Evolutionary conservation across 2,329 filamentous ascomycete species (phyloP), one percentile per base, ranked within the genome.

Genomic region (Fusarium beomiforme): DNA sequence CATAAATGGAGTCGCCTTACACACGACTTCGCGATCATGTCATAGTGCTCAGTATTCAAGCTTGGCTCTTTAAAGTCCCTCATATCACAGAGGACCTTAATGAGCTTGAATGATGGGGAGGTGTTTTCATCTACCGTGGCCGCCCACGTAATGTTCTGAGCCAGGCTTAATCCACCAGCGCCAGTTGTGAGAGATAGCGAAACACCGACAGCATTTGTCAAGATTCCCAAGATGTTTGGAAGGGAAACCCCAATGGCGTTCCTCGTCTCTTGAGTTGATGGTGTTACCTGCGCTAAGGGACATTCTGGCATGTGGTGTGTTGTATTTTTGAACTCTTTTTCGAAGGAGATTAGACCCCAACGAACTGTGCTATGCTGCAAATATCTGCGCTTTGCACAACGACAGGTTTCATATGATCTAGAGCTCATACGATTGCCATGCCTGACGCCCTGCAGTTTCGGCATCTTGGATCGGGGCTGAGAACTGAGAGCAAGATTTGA

Each of bases 61-160:
- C 26, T 29, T 7, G 4, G 26, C 26, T 29, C 43, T 29, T 0
- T 14, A 17, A 16, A n/a, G 7, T 1, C 10, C 13, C 14, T 0
- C 6, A 46, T 6, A 3, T 4, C 43, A 46, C 43, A 46, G 3
- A 46, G 23, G n/a, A 9, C 2, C 8, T 19, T 7, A 13, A 39
- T 11, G 5, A 53, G 5, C 23, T 14, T 21, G 34, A 53, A 53
- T 3, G 23, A 26, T 16, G 49, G 49, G 7, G 49, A 53, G 3
- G 19, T 16, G 7, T 14, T 16, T 2, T 36, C 21, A 12, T 53
- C 49, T 3, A 53, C 49, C 2, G 49, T 53, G 16, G 49, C 19
- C 1, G 19, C 19, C 49, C 34, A 39, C 7, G 49, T 37, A 16
- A 53, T 24, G 23, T 37, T 39, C 8, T 39, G 49, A 1, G 12